A percentile compares a stretch with the other conserved stretches of the same genome.
These are phyloP conservation scores for Cylindrodendrum hubeiense DNA, from an alignment of 2,329 filamentous ascomycete species.

Conservation along the genomic window DNA sequence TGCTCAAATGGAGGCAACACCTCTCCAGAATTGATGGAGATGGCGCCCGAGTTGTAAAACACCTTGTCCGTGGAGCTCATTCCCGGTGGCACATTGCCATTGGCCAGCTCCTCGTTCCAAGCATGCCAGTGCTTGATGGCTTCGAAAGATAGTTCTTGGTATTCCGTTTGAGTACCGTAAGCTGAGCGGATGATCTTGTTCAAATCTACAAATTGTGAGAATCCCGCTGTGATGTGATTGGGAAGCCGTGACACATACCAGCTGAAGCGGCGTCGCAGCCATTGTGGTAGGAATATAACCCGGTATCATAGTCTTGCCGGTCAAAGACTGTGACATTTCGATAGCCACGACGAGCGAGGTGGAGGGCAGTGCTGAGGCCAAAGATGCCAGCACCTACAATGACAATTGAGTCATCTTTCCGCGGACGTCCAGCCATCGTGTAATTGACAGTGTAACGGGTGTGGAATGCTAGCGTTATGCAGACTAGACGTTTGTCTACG, in stretches of 20 bases:
- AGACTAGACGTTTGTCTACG: neutral
- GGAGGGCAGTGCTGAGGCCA: conserved; percentile 50
- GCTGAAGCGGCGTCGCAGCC: conserved; percentile 58
- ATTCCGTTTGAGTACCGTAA: conserved; percentile 57
- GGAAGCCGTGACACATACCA: conserved; percentile 36
- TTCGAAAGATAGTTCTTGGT: conserved; percentile 59
- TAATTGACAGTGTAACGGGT: neutral
- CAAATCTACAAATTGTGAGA: conserved; percentile 40
- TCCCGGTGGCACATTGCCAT: conserved; percentile 49
- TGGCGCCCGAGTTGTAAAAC: conserved; percentile 54
- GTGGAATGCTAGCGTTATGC: neutral
- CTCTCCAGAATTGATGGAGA: conserved; percentile 42
- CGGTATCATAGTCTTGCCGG: conserved; percentile 55
- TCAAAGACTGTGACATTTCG: conserved; percentile 62
- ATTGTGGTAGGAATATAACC: conserved; percentile 54
- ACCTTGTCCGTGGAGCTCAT: conserved; percentile 52
- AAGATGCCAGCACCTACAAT: conserved; percentile 41
- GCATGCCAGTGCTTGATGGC: conserved; percentile 55
- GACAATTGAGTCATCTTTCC: conserved; percentile 23
- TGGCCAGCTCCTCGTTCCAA: conserved; percentile 58
- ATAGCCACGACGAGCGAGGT: conserved; percentile 55
- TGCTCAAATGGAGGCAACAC: conserved; percentile 50
- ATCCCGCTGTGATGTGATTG: neutral
- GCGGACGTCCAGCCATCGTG: conserved; percentile 8
- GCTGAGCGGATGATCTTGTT: conserved; percentile 55